phyloP scores from a whole-genome alignment of 495 filamentous ascomycete genomes.

The Tuber borchii region DNA sequence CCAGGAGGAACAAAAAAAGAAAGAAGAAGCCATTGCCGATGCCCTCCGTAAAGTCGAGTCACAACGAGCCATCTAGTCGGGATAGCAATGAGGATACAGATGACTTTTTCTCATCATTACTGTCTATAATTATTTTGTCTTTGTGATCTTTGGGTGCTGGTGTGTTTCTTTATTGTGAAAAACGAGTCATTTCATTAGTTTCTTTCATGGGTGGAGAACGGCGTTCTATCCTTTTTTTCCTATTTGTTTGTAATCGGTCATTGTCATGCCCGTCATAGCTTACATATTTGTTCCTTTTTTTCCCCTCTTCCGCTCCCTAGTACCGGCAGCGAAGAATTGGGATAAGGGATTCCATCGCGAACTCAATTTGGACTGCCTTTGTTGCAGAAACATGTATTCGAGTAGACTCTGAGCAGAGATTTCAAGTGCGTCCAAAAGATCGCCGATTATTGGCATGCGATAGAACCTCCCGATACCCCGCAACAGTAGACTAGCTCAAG shows the following conservation, averaged over 20 bases:
- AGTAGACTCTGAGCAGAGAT: neutral
- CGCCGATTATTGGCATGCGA: neutral
- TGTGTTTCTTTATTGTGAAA: slow-evolving; percentile 9
- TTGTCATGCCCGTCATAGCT: neutral
- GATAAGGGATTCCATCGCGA: neutral
- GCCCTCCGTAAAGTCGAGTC: slow-evolving; percentile 44
- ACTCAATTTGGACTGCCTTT: neutral
- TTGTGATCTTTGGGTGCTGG: neutral
- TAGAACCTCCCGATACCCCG: neutral
- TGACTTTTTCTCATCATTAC: neutral
- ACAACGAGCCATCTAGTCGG: slow-evolving; percentile 4
- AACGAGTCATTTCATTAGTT: slow-evolving; percentile 8
- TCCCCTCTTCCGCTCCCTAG: no score
- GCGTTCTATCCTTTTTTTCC: neutral
- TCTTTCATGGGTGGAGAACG: slow-evolving; percentile 16
- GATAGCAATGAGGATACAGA: neutral
- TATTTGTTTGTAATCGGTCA: neutral
- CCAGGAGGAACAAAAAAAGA: slow-evolving; percentile 64
- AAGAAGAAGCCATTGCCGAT: slow-evolving; percentile 53
- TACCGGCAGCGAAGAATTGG: neutral
- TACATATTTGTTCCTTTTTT: neutral
- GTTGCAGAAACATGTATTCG: neutral
- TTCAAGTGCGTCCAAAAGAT: neutral
- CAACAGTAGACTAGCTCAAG: neutral
- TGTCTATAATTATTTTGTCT: neutral